Percentiles rank a stretch among this genome's conserved stretches.
phyloP scores from a whole-genome alignment of 345 rosid genomes.

The Clarkia xantiana region DNA sequence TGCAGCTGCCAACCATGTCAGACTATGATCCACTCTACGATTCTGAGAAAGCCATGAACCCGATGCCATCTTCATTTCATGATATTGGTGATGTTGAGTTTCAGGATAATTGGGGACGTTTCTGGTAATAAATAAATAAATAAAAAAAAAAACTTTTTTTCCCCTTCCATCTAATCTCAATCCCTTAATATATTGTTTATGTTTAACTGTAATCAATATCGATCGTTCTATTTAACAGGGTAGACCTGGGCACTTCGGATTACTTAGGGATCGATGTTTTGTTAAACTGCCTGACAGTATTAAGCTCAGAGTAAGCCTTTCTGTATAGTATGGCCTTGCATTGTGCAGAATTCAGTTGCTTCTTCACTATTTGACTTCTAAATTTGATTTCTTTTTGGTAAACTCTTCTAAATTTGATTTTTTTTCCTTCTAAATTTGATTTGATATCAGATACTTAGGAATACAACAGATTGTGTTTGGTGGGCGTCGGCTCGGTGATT shows the following conservation, averaged over 20 bases:
- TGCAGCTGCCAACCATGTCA: constrained; percentile 63
- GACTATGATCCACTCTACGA: constrained; percentile 79
- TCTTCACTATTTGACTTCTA: background rate
- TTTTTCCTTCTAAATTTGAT: background rate
- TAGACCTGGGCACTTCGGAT: constrained; percentile 85
- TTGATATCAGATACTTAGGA: constrained; percentile 51
- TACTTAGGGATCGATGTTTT: constrained; percentile 68
- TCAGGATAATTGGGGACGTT: constrained; percentile 90
- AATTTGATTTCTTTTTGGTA: background rate
- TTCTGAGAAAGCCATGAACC: constrained; percentile 60
- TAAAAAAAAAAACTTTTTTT: background rate
- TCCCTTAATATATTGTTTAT: background rate
- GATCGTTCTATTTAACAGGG: constrained; percentile 35
- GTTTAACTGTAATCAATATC: background rate
- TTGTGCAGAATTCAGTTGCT: background rate
- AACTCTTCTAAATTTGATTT: background rate
- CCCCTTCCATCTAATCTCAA: background rate
- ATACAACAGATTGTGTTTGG: constrained; percentile 84
- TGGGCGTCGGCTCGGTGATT: constrained; percentile 66
- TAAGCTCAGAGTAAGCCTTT: constrained; percentile 70
- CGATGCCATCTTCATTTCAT: constrained; percentile 85
- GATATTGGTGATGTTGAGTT: constrained; percentile 89
- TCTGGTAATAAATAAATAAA: constrained; percentile 67
- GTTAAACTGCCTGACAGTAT: constrained; percentile 71
- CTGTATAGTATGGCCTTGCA: too few relatives aligned